Evolutionary conservation across 2,329 filamentous ascomycete genomes (phyloP), one percentile per base, ranked within the genome.

Genomic region (Ophiosphaerella herpotricha): DNA sequence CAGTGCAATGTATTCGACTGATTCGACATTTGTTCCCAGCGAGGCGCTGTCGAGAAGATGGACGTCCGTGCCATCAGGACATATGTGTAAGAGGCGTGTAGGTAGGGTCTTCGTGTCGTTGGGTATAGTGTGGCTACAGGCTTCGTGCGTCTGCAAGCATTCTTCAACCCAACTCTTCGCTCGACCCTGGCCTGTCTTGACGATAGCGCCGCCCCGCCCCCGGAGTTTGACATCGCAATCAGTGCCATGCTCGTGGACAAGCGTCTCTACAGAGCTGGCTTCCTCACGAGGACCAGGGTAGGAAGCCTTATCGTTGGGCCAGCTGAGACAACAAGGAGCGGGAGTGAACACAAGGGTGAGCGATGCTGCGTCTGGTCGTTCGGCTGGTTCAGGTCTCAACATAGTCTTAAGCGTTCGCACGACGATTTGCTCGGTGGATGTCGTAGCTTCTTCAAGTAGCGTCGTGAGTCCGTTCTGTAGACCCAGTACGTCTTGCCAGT

Each of bases 281-380:
- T 73, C 70, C 48, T 71, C 67, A 21, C 51, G 42, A 4, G 69
- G 68, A n/a, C 66, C 63, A 29, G 70, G 70, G 54, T 65, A 72
- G 6, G 56, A 50, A 7, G 51, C 62, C 29, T 68, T 64, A 31
- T 69, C 63, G 45, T 72, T 72, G 3, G 70, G 60, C 70, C 70
- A 73, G 50, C 57, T 63, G 33, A 72, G 62, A 55, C 70, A 73
- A 54, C 70, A 73, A 36, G 67, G 62, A n/a, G 66, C 68, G 26
- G 70, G 70, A 12, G 64, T 67, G 44, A 72, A 73, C 34, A 61
- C 55, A 54, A 67, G 54, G 6, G 68, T 67, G 40, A 73, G 55
- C 13, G 50, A 57, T 31, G 64, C 55, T 29, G 68, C 70, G 36
- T 64, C 59, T 26, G 70, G 70, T 33, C 70, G 67, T 41, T 65